Evolutionary conservation across 78 protist genomes (phyloP).

Genomic region (Pigoraptor vietnamica): DNA sequence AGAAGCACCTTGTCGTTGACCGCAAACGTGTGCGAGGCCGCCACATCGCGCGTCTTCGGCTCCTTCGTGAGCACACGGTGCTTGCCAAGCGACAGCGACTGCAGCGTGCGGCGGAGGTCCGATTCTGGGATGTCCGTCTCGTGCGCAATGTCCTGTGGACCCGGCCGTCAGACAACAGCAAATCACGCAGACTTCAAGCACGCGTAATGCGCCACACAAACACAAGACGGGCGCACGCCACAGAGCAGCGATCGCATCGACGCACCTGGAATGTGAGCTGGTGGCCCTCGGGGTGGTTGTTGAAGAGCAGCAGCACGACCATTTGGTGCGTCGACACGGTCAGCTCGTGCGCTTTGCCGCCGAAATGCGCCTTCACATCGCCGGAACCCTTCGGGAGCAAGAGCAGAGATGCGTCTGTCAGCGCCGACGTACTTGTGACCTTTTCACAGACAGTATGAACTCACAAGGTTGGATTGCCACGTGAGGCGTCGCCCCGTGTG

Average conservation of each 20-base stretch:
- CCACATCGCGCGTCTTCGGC: too few species aligned
- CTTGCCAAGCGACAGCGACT: constrained; percentile 18
- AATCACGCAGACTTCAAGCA: too few species aligned
- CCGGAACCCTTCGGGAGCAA: too few species aligned
- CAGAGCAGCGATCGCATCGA: not conserved
- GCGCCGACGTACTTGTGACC: too few species aligned
- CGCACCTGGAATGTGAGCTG: too few species aligned
- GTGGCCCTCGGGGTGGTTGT: not conserved
- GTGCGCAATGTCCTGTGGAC: constrained; percentile 1
- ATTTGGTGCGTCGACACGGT: constrained; percentile 20
- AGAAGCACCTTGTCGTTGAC: too few species aligned
- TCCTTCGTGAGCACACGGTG: constrained; percentile 8
- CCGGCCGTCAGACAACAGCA: not conserved
- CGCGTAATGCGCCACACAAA: not conserved
- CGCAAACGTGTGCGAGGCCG: too few species aligned
- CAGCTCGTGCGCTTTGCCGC: constrained; percentile 3
- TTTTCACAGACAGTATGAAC: too few species aligned
- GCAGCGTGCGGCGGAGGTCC: constrained; percentile 38
- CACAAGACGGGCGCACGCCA: not conserved
- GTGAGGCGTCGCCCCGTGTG: constrained; percentile 80
- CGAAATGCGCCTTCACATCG: too few species aligned
- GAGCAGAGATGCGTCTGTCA: too few species aligned
- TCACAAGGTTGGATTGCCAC: constrained; percentile 77
- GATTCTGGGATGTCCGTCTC: not conserved
- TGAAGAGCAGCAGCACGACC: constrained; percentile 35